Base-by-base conservation (phyloP, 2,329 filamentous ascomycete species). In the Zymoseptoria brevis region DNA sequence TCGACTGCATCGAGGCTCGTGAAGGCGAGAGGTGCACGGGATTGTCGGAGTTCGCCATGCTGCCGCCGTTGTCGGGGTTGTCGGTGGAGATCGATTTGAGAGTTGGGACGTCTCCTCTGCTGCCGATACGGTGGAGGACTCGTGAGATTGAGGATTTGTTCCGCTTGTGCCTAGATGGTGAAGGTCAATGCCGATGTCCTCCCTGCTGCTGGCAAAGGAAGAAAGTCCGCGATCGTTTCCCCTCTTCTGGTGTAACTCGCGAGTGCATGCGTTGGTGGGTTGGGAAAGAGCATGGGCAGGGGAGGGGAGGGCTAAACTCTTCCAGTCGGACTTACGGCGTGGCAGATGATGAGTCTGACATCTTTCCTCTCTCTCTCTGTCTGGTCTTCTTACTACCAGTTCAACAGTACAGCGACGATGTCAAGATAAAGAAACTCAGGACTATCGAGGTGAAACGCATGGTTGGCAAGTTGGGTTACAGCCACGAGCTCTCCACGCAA, bases 141-240 rank as follows among this genome's bases (percentile, higher is more conserved):
- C 81, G 77, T 53, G 81, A 79, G 60, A 83, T 74, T 53, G 77
- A 73, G 62, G 80, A 81, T 68, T 80, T 82, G 69, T 72, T 73
- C 59, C 76, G 74, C 68, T 77, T 78, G 71, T 77, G 75, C 21
- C 51, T 30, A 35, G 16, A 26, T 57, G 11, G 30, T 24, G 52
- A 48, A 41, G 26, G 50, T 58, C 45, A 55, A 49, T 50, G 41
- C 48, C 19, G 8, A 13, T 19, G 16, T 51, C 19, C 22, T 24
- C 19, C 5, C 22, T 51, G 50, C 19, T 51, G 50, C 19, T 51
- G 45, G 16, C 22, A 13, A 51, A 51, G 50, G 22, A 51, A 21
- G 16, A 51, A 21, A 21, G 50, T 21, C 19, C 22, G 22, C 22
- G 13, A 21, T 7, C 11, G 5, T 16, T 51, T 51, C 50, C 50